Evolutionary conservation across 768 basidiomycete genomes (phyloP).

Genomic region (Suillus lakei): DNA sequence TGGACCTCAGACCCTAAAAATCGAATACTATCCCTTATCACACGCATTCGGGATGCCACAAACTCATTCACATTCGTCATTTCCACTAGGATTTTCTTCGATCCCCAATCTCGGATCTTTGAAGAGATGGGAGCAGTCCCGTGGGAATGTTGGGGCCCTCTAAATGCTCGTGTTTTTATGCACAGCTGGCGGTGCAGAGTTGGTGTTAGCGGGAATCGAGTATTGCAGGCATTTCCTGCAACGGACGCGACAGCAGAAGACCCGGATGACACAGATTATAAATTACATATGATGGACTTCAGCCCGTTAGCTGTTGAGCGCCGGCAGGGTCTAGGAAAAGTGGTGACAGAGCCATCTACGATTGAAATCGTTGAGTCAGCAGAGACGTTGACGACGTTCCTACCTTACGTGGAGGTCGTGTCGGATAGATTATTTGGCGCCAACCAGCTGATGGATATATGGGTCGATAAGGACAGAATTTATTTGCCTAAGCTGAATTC

Average conservation of each 20-base stretch:
- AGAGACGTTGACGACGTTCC: conserved; percentile 2
- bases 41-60: not conserved
- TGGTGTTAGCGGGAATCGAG: conserved; percentile 10
- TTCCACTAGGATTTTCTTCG: conserved; percentile 3
- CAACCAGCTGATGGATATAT: not conserved
- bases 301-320: conserved; percentile 5
- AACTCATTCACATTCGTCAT: not conserved
- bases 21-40: not conserved
- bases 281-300: conserved; percentile 8
- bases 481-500: not conserved
- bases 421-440: conserved; percentile 3
- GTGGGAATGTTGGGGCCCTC: conserved; percentile 9
- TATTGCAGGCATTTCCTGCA: conserved; percentile 4
- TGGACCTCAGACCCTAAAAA: conserved; percentile 6
- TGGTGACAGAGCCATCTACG: conserved; percentile 7
- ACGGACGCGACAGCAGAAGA: not conserved
- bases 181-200: not conserved
- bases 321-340: not conserved
- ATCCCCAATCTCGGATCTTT: not conserved
- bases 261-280: not conserved
- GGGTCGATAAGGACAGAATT: conserved; percentile 3
- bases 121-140: not conserved
- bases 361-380: not conserved
- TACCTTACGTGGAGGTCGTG: conserved; percentile 10
- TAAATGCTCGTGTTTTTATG: conserved; percentile 1